Evolutionary conservation across 2,329 filamentous ascomycete species (phyloP), one percentile per base, ranked within the genome.

Genomic region (Fusarium austroafricanum): DNA sequence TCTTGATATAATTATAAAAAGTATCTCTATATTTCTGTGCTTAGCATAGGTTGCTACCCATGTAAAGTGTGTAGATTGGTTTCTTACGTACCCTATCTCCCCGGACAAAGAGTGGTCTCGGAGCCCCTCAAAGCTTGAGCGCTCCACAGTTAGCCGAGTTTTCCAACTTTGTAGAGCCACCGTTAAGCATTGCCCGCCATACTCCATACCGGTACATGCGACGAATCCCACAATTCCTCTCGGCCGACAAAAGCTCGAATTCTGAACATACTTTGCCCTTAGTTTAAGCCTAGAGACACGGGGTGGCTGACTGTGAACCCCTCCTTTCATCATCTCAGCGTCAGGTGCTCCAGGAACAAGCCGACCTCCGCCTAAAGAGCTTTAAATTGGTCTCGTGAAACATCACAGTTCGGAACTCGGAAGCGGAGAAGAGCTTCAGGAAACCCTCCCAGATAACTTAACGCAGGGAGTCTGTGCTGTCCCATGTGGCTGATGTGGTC

Each of bases 271-370:
- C 45, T 37, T 60, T 44, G 17, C 31, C 37, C 33, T 17, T 26
- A 58, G 53, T 18, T 43, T 37, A 35, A 50, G 26, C 52, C 45
- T 29, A 49, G 43, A 50, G n/a, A n/a, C n/a, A n/a, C n/a, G n/a
- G n/a, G 58, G 69, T 63, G 67, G 60, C 67, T 67, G 69, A 47
- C 50, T 65, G 38, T 44, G 53, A 65, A 37, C 63, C 50, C 55
- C 61, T 40, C 61, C 42, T 37, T 52, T 53, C 45, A 60, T 50
- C 44, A 65, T 66, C 43, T 50, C 47, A 52, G 49, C 42, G 65
- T 73, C 70, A 72, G 70, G 68, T 70, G 31, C 14, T 12, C 55
- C 62, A 71, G 68, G 70, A 62, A 73, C 68, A 58, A 53, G 57
- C 28, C n/a, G 35, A 26, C 60, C 57, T 55, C 43, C 46, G 46